Conservation (phyloP, 352 stramenopile genomes). For the Phytophthora ohioensis region DNA sequence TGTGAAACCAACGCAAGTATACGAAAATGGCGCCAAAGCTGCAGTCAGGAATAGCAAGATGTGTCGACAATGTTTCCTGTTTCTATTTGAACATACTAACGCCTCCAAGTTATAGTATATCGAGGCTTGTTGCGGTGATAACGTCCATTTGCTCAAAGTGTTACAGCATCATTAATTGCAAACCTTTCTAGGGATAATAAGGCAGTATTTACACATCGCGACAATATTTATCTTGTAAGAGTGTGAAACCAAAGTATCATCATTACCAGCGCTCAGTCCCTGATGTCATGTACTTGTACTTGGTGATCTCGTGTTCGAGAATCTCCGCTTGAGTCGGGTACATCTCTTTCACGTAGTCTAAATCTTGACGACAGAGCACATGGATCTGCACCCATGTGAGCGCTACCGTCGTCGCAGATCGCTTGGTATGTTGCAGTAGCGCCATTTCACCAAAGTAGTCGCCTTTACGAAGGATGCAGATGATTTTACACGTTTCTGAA, state of each 20-base stretch:
- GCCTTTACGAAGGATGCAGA: constrained; percentile 71
- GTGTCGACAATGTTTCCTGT: no score
- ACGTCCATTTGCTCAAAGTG: neutral
- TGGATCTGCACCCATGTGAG: constrained; percentile 83
- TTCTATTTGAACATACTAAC: no score
- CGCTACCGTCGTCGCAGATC: constrained; percentile 69
- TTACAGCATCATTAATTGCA: no score
- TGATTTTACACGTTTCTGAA: constrained; percentile 53
- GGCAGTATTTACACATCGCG: no score
- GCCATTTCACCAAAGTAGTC: constrained; percentile 86
- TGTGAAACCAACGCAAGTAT: constrained; percentile 11
- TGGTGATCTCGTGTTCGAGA: constrained; percentile 76
- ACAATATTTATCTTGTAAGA: no score
- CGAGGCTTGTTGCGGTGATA: neutral
- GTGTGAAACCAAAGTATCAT: neutral
- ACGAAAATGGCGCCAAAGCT: neutral
- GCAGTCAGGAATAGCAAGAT: no score
- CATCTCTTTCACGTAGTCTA: constrained; percentile 71
- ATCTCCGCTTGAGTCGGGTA: constrained; percentile 64
- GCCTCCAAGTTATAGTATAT: no score
- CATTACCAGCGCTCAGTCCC: constrained; percentile 61
- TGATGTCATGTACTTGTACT: constrained; percentile 69
- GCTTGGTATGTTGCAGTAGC: constrained; percentile 64
- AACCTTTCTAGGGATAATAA: no score
- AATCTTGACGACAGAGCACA: constrained; percentile 61